These are phyloP conservation scores for Sugiyamaella floridensis DNA, from an alignment of 805 yeast genomes.

Conservation along the genomic window DNA sequence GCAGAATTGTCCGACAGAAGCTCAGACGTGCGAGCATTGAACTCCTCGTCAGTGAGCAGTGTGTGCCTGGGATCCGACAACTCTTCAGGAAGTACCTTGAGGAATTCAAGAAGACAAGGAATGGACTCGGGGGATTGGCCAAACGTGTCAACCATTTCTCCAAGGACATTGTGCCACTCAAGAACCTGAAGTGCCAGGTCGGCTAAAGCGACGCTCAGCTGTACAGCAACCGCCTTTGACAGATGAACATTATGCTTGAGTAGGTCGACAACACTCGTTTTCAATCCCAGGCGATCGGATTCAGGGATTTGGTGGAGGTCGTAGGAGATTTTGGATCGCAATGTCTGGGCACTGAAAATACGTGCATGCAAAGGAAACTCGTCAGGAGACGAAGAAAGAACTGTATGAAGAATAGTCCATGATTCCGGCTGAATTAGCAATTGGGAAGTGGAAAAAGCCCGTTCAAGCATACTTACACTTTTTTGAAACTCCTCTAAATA, in stretches of 20 bases:
- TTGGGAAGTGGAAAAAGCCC: not conserved
- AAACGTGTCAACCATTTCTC: conserved; percentile 53
- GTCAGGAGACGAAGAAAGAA: conserved; percentile 36
- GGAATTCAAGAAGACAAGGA: conserved; percentile 61
- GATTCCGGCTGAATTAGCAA: conserved; percentile 40
- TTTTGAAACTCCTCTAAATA: conserved; percentile 80
- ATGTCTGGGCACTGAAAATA: conserved; percentile 86
- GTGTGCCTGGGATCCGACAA: conserved; percentile 68
- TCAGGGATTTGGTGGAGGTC: conserved; percentile 74
- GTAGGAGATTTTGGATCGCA: conserved; percentile 69
- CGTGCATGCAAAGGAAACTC: conserved; percentile 47
- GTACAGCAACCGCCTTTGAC: conserved; percentile 64
- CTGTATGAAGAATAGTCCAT: conserved; percentile 63
- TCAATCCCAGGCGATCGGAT: conserved; percentile 51
- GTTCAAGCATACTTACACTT: conserved; percentile 27
- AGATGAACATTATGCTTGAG: conserved; percentile 40
- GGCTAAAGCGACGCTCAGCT: conserved; percentile 73
- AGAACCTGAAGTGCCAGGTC: conserved; percentile 73
- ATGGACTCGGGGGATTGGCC: conserved; percentile 33
- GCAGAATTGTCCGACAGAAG: conserved; percentile 62
- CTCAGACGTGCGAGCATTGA: conserved; percentile 52
- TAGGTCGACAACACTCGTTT: conserved; percentile 57
- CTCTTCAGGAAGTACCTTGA: conserved; percentile 89
- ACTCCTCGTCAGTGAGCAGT: conserved; percentile 77
- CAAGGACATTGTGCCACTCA: conserved; percentile 64